Evolutionary conservation across 352 stramenopile genomes (phyloP).

Genomic region (Phytophthora pluvialis): DNA sequence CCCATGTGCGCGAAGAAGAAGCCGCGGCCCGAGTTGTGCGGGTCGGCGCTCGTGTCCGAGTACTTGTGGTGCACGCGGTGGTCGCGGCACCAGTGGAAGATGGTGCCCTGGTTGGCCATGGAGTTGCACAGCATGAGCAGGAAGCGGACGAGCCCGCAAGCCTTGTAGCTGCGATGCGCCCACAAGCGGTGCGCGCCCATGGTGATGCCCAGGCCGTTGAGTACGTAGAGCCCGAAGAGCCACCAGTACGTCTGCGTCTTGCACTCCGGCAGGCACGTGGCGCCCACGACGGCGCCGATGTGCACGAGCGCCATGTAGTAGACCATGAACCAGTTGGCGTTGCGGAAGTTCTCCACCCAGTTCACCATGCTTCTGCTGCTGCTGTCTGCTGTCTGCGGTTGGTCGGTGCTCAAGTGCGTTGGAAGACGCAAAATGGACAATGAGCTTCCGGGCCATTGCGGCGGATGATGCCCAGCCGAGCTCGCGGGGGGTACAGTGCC

Average conservation of each 20-base stretch:
- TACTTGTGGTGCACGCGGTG: slow-evolving; percentile 99
- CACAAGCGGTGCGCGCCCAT: slow-evolving; percentile 97
- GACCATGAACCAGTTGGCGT: slow-evolving; percentile 97
- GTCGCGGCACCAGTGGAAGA: slow-evolving; percentile 98
- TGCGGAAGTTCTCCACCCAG: slow-evolving; percentile 70
- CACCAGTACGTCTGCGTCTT: slow-evolving; percentile 90
- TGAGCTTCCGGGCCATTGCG: slow-evolving; percentile 18
- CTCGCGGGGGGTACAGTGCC: slow-evolving; percentile 19
- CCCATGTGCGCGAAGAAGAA: slow-evolving; percentile 99
- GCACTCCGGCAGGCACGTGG: slow-evolving; percentile 76
- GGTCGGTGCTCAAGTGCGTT: slow-evolving; percentile 14
- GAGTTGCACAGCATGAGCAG: slow-evolving; percentile 98
- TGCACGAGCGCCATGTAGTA: slow-evolving; percentile 97
- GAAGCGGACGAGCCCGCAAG: slow-evolving; percentile 87
- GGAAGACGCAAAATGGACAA: slow-evolving; percentile 37
- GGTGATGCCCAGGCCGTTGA: slow-evolving; percentile 97
- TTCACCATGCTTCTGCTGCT: slow-evolving; percentile 54
- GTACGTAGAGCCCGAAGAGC: slow-evolving; percentile 92
- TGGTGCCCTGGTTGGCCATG: slow-evolving; percentile 97
- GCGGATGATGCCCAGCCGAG: slow-evolving; percentile 21
- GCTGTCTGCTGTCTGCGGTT: background rate
- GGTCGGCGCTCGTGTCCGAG: slow-evolving; percentile 95
- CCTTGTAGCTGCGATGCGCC: slow-evolving; percentile 96
- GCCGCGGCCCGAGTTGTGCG: slow-evolving; percentile 95
- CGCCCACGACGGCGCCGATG: slow-evolving; percentile 84